A percentile compares a stretch with the other conserved stretches of the same genome.
Evolutionary conservation across 805 yeast species (phyloP).

Genomic region (Barnettozyma wickerhamii): DNA sequence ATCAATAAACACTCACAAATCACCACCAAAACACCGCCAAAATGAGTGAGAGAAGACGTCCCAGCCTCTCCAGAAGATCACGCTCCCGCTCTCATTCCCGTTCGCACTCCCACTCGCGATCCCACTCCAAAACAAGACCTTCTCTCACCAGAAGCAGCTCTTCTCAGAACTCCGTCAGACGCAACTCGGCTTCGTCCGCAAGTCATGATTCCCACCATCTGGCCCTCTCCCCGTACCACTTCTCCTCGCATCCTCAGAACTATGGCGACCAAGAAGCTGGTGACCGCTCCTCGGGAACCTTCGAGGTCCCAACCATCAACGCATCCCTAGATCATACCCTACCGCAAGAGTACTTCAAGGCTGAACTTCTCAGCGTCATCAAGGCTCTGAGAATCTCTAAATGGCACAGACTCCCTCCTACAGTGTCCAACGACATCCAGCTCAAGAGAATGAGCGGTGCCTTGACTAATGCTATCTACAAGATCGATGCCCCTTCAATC

Average conservation of each 20-base stretch:
- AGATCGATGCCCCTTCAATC: constrained; percentile 53
- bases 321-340: constrained; percentile 68
- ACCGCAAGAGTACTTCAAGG: constrained; percentile 81
- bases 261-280: background rate
- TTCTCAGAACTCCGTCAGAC: constrained; percentile 11
- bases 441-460: constrained; percentile 84
- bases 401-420: constrained; percentile 55
- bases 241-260: constrained; percentile 6
- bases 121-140: constrained; percentile 12
- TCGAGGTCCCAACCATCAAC: constrained; percentile 44
- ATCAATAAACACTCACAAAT: background rate
- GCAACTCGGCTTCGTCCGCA: constrained; percentile 10
- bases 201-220: constrained; percentile 5
- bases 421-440: constrained; percentile 39
- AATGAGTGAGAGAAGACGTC: constrained; percentile 6
- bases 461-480: constrained; percentile 84
- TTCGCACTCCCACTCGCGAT: constrained; percentile 12
- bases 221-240: constrained; percentile 8
- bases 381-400: constrained; percentile 64
- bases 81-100: constrained; percentile 16
- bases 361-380: constrained; percentile 65
- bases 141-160: constrained; percentile 10
- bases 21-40: background rate
- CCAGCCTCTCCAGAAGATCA: constrained; percentile 5
- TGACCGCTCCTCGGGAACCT: background rate